phyloP scores from a whole-genome alignment of 2,329 filamentous ascomycete species.

The Seiridium cupressi region DNA sequence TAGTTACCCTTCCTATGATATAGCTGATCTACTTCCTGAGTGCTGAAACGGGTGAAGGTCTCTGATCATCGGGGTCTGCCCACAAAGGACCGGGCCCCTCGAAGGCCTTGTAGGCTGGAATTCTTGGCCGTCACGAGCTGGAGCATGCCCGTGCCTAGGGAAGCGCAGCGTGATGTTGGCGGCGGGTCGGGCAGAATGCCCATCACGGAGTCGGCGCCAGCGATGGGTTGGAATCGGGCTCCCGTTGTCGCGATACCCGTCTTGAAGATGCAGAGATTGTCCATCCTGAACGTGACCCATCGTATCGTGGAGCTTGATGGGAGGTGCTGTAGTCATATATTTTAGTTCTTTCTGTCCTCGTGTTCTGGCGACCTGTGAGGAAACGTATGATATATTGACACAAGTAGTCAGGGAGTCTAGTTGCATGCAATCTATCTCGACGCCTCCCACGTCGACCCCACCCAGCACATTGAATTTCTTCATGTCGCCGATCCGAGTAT shows the following conservation, averaged over 20 bases:
- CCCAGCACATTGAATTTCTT: constrained; percentile 16
- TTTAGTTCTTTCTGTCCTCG: not conserved
- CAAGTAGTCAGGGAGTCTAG: constrained; percentile 14
- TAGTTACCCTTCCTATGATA: no score
- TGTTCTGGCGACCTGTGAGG: no score
- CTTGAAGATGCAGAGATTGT: constrained; percentile 9
- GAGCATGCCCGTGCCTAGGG: constrained; percentile 13
- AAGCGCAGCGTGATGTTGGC: constrained; percentile 23
- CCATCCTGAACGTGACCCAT: constrained; percentile 9
- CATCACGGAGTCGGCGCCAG: constrained; percentile 21
- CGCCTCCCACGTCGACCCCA: constrained; percentile 12
- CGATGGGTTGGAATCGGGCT: not conserved
- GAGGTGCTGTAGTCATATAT: not conserved
- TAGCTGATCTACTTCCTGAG: no score
- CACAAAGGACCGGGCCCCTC: no score
- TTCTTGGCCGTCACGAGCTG: constrained; percentile 12
- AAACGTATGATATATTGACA: constrained; percentile 12
- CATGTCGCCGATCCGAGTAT: constrained; percentile 14
- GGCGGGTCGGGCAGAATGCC: constrained; percentile 19
- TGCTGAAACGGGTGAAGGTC: no score
- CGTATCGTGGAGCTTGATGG: not conserved
- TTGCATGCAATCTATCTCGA: constrained; percentile 13
- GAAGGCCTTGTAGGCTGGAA: constrained; percentile 20
- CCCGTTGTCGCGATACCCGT: not conserved
- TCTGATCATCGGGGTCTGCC: no score